Evolutionary conservation across 768 basidiomycete species (phyloP).

Genomic region (Termitomyces sp.): DNA sequence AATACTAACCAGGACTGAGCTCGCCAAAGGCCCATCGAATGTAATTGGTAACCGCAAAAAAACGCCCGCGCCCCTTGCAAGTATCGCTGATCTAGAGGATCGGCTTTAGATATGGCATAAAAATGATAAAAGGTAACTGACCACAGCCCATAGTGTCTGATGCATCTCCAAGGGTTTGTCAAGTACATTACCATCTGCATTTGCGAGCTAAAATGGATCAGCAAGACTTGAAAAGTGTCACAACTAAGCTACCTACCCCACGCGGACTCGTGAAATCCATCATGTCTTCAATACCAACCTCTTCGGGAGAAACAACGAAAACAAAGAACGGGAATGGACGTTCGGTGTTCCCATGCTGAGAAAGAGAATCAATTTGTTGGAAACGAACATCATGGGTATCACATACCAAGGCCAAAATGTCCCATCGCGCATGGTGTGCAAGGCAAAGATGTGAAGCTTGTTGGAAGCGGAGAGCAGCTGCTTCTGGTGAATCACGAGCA

Average conservation of each 20-base stretch:
- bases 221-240: neutral
- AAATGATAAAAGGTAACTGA: slow-evolving; percentile 7
- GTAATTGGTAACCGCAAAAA: slow-evolving; percentile 23
- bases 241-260: slow-evolving; percentile 7
- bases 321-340: slow-evolving; percentile 16
- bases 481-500: slow-evolving; percentile 3
- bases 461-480: slow-evolving; percentile 15
- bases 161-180: slow-evolving; percentile 10
- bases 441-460: slow-evolving; percentile 14
- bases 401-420: slow-evolving; percentile 20
- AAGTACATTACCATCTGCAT: slow-evolving; percentile 11
- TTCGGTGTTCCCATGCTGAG: slow-evolving; percentile 12
- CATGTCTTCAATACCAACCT: slow-evolving; percentile 21
- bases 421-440: slow-evolving; percentile 23
- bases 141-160: slow-evolving; percentile 24
- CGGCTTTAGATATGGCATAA: neutral
- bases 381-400: neutral
- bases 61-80: slow-evolving; percentile 18
- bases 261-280: slow-evolving; percentile 12
- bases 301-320: slow-evolving; percentile 20
- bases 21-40: slow-evolving; percentile 22
- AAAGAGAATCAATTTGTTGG: neutral
- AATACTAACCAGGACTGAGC: slow-evolving; percentile 15
- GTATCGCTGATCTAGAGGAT: slow-evolving; percentile 18
- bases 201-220: slow-evolving; percentile 10